A percentile compares a stretch with the other conserved stretches of the same genome.
phyloP scores from a whole-genome alignment of 1,284 basidiomycete genomes.

The Boletus semigastroideus region DNA sequence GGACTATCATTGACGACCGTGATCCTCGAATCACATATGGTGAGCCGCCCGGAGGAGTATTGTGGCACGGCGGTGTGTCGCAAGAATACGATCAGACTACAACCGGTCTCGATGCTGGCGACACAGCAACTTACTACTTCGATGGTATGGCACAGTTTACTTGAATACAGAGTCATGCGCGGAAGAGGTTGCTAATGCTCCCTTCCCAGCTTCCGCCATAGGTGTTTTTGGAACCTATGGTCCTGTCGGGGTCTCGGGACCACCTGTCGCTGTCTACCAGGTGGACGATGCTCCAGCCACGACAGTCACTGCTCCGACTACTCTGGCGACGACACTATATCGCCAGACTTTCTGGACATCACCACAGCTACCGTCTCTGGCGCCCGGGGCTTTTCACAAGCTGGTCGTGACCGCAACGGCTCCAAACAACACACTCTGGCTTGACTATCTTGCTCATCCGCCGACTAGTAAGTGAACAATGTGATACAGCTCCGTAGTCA shows the following conservation, averaged over 20 bases:
- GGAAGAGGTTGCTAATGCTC: background rate
- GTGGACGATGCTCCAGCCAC: background rate
- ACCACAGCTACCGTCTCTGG: background rate
- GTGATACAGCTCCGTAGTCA: background rate
- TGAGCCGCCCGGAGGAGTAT: background rate
- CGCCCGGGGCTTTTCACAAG: background rate
- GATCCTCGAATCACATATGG: background rate
- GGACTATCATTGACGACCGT: background rate
- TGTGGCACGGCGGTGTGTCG: background rate
- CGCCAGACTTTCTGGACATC: background rate
- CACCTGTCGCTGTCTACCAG: background rate
- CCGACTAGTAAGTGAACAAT: background rate
- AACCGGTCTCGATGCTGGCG: background rate
- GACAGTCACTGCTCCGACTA: background rate
- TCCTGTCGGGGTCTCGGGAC: background rate
- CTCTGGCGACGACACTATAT: background rate
- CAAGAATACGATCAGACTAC: background rate
- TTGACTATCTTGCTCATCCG: background rate
- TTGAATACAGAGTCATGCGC: background rate
- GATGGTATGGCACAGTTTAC: background rate
- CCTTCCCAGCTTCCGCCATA: background rate
- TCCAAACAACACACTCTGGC: background rate
- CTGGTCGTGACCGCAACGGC: background rate
- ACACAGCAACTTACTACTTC: background rate
- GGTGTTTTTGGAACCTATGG: background rate